Evolutionary conservation across 140 eudicot species (phyloP).

Genomic region (Flaveria floridana): DNA sequence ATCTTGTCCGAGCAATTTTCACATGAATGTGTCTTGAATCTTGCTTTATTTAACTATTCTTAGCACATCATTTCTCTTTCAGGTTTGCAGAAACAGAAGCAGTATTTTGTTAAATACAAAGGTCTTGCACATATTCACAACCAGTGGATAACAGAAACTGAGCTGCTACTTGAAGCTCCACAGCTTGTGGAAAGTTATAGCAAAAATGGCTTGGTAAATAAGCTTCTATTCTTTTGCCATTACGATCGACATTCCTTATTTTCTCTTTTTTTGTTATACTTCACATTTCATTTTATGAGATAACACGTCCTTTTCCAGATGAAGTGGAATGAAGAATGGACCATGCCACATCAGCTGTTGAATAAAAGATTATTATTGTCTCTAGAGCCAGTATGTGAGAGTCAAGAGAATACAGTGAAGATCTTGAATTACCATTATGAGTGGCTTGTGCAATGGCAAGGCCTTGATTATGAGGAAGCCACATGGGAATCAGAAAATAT

Average conservation of each 20-base stretch:
- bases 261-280: background rate
- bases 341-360: constrained; percentile 56
- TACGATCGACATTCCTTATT: background rate
- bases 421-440: constrained; percentile 40
- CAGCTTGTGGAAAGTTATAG: constrained; percentile 35
- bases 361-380: constrained; percentile 42
- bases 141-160: constrained; percentile 59
- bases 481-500: constrained; percentile 66
- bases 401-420: constrained; percentile 23
- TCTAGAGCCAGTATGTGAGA: constrained; percentile 27
- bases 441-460: constrained; percentile 85
- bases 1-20: constrained; percentile 2
- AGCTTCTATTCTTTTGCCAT: constrained; percentile 12
- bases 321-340: constrained; percentile 63
- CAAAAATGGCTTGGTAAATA: constrained; percentile 40
- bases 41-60: background rate
- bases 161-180: constrained; percentile 50
- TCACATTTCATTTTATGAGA: background rate
- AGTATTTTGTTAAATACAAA: constrained; percentile 68
- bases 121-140: constrained; percentile 77
- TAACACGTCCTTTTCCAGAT: constrained; percentile 25
- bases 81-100: constrained; percentile 55
- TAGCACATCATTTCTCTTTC: constrained; percentile 16
- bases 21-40: constrained; percentile 7
- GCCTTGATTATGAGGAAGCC: constrained; percentile 60